A percentile compares a stretch with the other conserved stretches of the same genome.
Conservation (phyloP, 1,284 basidiomycete species). For the Ceratobasidium papillatum region DNA sequence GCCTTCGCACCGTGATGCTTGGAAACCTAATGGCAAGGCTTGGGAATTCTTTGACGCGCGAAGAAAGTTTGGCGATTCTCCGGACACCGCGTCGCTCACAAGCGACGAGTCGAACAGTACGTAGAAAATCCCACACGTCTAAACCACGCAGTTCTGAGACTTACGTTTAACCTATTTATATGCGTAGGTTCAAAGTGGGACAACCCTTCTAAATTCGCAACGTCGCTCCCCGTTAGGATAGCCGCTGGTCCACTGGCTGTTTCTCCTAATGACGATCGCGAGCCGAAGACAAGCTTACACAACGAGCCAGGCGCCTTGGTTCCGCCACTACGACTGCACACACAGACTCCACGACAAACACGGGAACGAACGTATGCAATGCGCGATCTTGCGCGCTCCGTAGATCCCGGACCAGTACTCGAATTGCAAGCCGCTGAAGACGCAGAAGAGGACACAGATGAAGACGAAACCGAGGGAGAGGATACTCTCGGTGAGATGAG, state of each 20-base stretch:
- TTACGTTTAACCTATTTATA: constrained; percentile 10
- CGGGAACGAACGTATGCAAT: constrained; percentile 40
- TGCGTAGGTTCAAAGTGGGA: constrained; percentile 35
- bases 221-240: constrained; percentile 42
- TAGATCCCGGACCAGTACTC: constrained; percentile 42
- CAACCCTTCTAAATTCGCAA: constrained; percentile 42
- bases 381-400: constrained; percentile 39
- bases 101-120: constrained; percentile 31
- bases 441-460: constrained; percentile 41
- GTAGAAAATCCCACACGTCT: background rate
- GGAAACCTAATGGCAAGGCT: constrained; percentile 38
- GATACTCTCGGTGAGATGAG: constrained; percentile 19
- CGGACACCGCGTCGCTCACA: constrained; percentile 25
- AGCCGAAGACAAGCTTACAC: constrained; percentile 40
- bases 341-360: constrained; percentile 30
- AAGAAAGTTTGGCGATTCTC: constrained; percentile 20
- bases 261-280: constrained; percentile 13
- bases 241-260: constrained; percentile 31
- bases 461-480: constrained; percentile 28
- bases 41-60: constrained; percentile 41
- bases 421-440: constrained; percentile 34
- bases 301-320: constrained; percentile 30
- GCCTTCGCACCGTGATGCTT: constrained; percentile 41
- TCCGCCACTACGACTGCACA: background rate
- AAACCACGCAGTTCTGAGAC: background rate